Evolutionary conservation across 176 grass and related monocot genomes (phyloP), one percentile per base, ranked within the genome.

Genomic region (Oryza punctata): DNA sequence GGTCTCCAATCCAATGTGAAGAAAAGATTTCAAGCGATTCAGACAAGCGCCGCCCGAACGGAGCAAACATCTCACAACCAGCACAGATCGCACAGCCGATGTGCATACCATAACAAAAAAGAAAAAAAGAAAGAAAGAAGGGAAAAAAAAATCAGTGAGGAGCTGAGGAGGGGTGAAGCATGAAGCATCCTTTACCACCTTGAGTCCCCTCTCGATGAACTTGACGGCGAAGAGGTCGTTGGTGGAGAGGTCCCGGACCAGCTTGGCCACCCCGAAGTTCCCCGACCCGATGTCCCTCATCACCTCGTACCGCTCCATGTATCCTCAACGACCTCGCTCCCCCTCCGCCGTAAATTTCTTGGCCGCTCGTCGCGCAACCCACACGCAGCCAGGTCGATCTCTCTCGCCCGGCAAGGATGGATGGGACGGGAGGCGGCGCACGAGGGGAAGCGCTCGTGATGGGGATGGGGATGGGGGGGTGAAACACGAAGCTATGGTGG

Each of bases 211-310:
- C 88, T 94, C 92, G 75, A 97, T 94, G 81, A 86, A 88, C 90
- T 97, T 97, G 73, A 94, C 90, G 75, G 95, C 95, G 86, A 88
- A 94, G 30, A 93, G 90, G 21, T 94, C 92, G 73, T 93, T 90
- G 79, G 95, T 93, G 14, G 18, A 16, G 67, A 93, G 72, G 81
- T 97, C 90, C 26, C 90, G 85, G 13, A 97, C 92, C 43, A 97
- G 82, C 88, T 94, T 97, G 60, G 95, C 88, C 73, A 97, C 95
- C 9, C 95, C 95, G 76, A 97, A 97, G 73, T 94, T 97, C 0
- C 95, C 95, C 7, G 95, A 94, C 6, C 95, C 95, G 25, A 97
- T 77, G 82, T 91, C 92, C 78, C 61, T 88, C 26, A 97, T 85
- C 76, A 94, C 88, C 87, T 97, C 95, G 78, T 93, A 97, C 30